Conservation (phyloP, 2,329 filamentous ascomycete genomes). For the Cytospora piceae region DNA sequence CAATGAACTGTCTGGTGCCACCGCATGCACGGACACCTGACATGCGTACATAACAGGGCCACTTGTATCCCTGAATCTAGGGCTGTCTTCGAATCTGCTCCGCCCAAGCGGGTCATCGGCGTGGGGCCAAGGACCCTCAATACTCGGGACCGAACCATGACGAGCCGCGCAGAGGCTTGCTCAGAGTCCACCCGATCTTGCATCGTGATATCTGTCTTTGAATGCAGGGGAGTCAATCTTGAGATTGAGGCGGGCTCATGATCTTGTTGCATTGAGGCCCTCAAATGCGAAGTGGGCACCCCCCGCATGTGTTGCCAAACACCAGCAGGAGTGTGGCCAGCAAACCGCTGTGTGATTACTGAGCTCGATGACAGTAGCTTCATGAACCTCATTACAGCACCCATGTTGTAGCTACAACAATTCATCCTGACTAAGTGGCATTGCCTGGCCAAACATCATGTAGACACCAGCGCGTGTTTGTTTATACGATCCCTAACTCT, state of each 20-base stretch:
- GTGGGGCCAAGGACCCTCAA: slow-evolving; percentile 17
- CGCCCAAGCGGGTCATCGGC: slow-evolving; percentile 24
- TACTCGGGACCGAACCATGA: not conserved
- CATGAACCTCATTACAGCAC: not conserved
- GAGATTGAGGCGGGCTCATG: not conserved
- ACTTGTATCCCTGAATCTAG: slow-evolving; percentile 29
- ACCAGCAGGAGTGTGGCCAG: not conserved
- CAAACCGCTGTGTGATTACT: not conserved
- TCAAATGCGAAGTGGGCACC: slow-evolving; percentile 25
- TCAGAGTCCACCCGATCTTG: not conserved
- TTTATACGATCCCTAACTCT: not conserved
- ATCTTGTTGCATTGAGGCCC: not conserved
- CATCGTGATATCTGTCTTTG: not conserved
- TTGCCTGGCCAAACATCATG: not conserved
- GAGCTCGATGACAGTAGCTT: not conserved
- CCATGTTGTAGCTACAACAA: not conserved
- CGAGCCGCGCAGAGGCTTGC: not conserved
- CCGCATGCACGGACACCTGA: not conserved
- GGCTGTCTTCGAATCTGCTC: slow-evolving; percentile 21
- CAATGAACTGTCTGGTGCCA: not conserved
- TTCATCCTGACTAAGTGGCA: not conserved
- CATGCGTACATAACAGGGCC: not conserved
- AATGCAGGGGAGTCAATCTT: not conserved
- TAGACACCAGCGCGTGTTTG: not conserved
- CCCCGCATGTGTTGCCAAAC: slow-evolving; percentile 17